Percentiles rank a stretch among this genome's conserved stretches.
Evolutionary conservation across 2,329 filamentous ascomycete genomes (phyloP).

Genomic region (Penicillium sp.): DNA sequence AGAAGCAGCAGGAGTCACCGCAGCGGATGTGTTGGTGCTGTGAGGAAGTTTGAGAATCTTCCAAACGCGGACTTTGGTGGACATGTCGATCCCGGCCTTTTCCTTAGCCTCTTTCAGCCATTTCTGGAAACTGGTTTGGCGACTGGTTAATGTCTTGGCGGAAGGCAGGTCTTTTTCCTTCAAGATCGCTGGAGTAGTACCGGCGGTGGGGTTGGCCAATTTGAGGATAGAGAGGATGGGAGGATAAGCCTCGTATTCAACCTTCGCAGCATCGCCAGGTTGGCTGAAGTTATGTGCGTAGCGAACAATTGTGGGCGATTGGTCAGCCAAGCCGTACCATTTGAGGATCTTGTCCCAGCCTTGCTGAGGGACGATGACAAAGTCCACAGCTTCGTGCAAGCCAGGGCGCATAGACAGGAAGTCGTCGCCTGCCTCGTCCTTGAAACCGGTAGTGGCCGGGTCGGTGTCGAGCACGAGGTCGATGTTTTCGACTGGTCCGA

Average conservation of each 20-base stretch:
- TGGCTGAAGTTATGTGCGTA: conserved; percentile 73
- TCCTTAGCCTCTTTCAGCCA: conserved; percentile 76
- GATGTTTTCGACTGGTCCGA: conserved; percentile 85
- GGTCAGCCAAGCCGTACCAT: conserved; percentile 77
- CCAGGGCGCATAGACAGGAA: conserved; percentile 76
- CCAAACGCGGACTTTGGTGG: conserved; percentile 78
- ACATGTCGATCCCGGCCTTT: conserved; percentile 64
- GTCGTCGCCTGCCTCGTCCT: conserved; percentile 47
- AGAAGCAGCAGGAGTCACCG: conserved; percentile 46
- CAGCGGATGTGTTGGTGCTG: conserved; percentile 46
- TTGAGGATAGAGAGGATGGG: conserved; percentile 84
- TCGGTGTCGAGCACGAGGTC: conserved; percentile 69
- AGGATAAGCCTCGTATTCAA: conserved; percentile 81
- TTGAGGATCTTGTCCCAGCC: conserved; percentile 79
- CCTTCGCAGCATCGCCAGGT: conserved; percentile 61
- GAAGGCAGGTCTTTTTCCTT: conserved; percentile 65
- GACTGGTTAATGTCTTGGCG: conserved; percentile 68
- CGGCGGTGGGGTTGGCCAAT: conserved; percentile 61
- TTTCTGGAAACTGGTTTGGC: conserved; percentile 67
- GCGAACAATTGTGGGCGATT: conserved; percentile 71
- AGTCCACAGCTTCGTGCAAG: conserved; percentile 65
- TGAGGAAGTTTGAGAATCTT: conserved; percentile 54
- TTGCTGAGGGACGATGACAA: conserved; percentile 72
- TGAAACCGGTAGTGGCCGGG: conserved; percentile 38
- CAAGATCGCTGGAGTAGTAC: conserved; percentile 60